Base-by-base conservation (phyloP, 805 yeast genomes). In the Pichia membranifaciens region DNA sequence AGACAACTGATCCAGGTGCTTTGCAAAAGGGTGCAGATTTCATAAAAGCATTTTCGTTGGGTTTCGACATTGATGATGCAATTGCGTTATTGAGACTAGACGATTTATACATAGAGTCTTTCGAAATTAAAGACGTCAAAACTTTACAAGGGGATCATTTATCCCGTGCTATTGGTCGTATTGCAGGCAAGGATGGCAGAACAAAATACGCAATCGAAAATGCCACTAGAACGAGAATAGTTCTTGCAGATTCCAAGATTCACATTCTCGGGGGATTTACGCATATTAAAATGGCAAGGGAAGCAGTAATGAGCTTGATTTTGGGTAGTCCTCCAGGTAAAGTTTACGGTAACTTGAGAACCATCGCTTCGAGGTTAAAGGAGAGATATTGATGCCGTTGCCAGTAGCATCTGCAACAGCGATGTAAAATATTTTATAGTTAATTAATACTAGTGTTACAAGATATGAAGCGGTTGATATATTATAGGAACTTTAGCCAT, bases 101-200 rank as follows among this genome's bases (percentile, higher is more conserved):
- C 66, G 99, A 93, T 67, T 76, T 93, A 54, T 93, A 90, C 72
- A 90, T 93, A 54, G 99, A 93, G 69, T 88, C 98, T 4, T 93
- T 93, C 63, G 99, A 93, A 65, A 77, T 93, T 58, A 93, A 93
- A 66, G 99, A 93, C 68, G 97, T 93, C 49, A 95, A 93, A 69
- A 91, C 97, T 4, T 73, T 93, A 56, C 82, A 81, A 25, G 99
- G 98, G 23, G 99, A 93, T 69, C 99, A 93, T 78, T 74, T 93
- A 64, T 85, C 96, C 44, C 84, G 99, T 76, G 99, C 99, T 7
- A 93, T 93, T 65, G 99, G 99, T 61, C 88, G 99, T 76, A 93
- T 93, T 68, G 99, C 99, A 13, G 99, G 99, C 67, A 95, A 93
- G 64, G 99, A 93, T 64, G 99, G 99, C 62, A 91, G 90, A 69